These are phyloP conservation scores for Colletotrichum tropicale DNA, from an alignment of 2,329 filamentous ascomycete genomes.

Conservation along the genomic window DNA sequence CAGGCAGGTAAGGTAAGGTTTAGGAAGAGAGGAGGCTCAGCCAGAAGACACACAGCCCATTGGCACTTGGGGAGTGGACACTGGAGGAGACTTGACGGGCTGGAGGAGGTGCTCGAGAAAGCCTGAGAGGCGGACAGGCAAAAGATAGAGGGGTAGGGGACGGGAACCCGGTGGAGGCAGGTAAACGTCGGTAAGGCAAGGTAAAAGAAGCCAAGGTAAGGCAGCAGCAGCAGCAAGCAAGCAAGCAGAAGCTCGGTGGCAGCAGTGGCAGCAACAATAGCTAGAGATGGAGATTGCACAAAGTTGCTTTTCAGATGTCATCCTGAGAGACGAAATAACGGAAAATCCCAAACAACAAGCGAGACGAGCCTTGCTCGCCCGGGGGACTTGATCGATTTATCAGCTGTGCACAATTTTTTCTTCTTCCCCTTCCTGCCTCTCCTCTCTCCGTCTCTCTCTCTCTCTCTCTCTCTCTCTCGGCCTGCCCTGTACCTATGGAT, in stretches of 20 bases:
- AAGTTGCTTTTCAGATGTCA: conserved; percentile 6
- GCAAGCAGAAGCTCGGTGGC: not conserved
- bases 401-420: conserved; percentile 18
- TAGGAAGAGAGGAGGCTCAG: conserved; percentile 8
- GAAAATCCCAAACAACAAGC: conserved; percentile 4
- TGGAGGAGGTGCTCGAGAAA: not conserved
- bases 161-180: not conserved
- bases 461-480: not conserved
- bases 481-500: not conserved
- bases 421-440: not conserved
- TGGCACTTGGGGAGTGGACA: conserved; percentile 4
- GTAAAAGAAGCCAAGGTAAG: not conserved
- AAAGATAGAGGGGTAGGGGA: not conserved
- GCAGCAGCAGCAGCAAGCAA: not conserved
- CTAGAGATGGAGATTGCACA: conserved; percentile 7
- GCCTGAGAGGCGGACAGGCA: not conserved
- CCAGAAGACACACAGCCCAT: conserved; percentile 16
- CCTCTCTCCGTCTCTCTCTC: not conserved
- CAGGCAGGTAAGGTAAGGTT: not conserved
- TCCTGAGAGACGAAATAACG: not conserved
- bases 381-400: conserved; percentile 17
- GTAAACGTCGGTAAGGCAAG: not conserved
- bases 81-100: not conserved
- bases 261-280: not conserved
- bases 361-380: conserved; percentile 3